A percentile compares a stretch with the other conserved stretches of the same genome.
phyloP scores from a whole-genome alignment of 352 stramenopile genomes.

The Globisporangium abappressorium region DNA sequence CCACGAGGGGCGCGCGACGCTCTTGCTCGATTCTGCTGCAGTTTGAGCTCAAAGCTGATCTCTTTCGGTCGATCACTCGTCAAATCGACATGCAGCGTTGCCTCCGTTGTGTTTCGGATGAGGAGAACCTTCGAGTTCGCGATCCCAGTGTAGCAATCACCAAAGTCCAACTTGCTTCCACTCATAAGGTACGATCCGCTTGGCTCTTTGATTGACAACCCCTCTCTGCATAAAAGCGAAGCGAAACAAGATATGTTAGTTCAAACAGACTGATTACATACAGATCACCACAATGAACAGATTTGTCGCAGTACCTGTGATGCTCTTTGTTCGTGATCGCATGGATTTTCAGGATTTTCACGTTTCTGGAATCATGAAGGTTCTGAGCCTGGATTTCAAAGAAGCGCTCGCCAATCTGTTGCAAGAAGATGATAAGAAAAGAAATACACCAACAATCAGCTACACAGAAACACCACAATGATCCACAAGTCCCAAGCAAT shows the following conservation, averaged over 20 bases:
- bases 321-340: conserved; percentile 87
- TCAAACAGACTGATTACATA: background rate
- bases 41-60: conserved; percentile 86
- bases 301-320: conserved; percentile 49
- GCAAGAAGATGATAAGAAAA: conserved; percentile 4
- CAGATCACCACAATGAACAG: background rate
- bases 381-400: conserved; percentile 89
- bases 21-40: conserved; percentile 68
- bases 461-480: background rate
- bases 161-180: conserved; percentile 86
- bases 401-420: conserved; percentile 77
- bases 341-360: conserved; percentile 86
- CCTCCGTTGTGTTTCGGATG: conserved; percentile 84
- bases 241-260: background rate
- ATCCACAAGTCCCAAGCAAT: background rate
- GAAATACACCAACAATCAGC: background rate
- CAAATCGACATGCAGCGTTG: conserved; percentile 79
- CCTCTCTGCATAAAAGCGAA: conserved; percentile 46
- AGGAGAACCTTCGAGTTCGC: conserved; percentile 79
- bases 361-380: conserved; percentile 78
- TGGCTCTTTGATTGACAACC: conserved; percentile 82
- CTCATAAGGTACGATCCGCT: conserved; percentile 84
- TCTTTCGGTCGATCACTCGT: conserved; percentile 86
- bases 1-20: conserved; percentile 48
- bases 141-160: conserved; percentile 85